These are phyloP conservation scores for Syncephalastrum contaminatum DNA, from an alignment of 371 early-diverging fungal genomes.

Conservation along the genomic window DNA sequence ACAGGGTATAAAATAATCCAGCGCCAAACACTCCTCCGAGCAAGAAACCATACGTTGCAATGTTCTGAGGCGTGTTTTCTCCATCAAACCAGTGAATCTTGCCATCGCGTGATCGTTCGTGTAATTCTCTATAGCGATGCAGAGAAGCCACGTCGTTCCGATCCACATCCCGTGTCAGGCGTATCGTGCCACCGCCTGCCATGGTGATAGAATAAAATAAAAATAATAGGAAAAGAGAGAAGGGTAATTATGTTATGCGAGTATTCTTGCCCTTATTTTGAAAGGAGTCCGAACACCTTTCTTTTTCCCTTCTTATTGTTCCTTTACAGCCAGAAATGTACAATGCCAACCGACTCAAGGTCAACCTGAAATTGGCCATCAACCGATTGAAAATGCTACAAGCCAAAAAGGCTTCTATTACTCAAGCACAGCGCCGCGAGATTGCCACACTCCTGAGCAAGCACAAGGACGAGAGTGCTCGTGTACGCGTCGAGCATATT, in stretches of 20 bases:
- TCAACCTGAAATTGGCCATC: constrained; percentile 83
- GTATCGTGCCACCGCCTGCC: too few species aligned
- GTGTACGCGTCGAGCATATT: constrained; percentile 87
- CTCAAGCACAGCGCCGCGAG: constrained; percentile 75
- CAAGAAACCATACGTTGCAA: constrained; percentile 64
- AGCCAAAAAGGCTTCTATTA: constrained; percentile 80
- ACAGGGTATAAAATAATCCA: constrained; percentile 44
- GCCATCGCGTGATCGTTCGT: constrained; percentile 3
- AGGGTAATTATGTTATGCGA: too few species aligned
- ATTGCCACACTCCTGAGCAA: constrained; percentile 79
- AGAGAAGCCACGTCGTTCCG: too few species aligned
- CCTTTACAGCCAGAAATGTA: constrained; percentile 28
- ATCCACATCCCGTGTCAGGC: too few species aligned
- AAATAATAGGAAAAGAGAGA: too few species aligned
- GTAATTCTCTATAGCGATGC: too few species aligned
- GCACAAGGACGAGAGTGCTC: constrained; percentile 86
- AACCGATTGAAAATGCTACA: constrained; percentile 87
- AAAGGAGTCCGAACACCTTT: background rate
- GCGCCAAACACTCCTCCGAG: constrained; percentile 63
- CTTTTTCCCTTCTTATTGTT: constrained; percentile 5
- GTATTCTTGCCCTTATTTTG: too few species aligned
- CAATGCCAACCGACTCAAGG: constrained; percentile 72
- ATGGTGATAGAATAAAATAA: too few species aligned
- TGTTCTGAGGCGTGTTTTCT: constrained; percentile 70
- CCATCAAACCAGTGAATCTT: constrained; percentile 62